Base-by-base conservation (phyloP, 192 early-diverging fungal species). In the Coemansia erecta region DNA sequence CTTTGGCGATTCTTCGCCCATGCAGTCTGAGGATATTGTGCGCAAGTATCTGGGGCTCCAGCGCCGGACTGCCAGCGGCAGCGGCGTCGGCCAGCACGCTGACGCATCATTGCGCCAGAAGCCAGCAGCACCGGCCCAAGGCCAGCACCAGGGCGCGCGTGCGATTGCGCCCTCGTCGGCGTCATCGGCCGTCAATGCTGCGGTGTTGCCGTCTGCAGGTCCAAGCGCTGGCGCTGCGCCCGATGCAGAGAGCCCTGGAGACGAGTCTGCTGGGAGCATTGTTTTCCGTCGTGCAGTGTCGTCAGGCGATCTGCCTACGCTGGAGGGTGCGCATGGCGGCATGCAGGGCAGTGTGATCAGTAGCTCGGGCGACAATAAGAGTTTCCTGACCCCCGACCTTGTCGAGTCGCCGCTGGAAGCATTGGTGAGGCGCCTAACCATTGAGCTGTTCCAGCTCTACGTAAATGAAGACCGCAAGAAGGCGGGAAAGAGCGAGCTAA, bases 331-430 rank as follows among this genome's bases (percentile, higher is more conserved):
- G 55, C 48, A 60, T 8, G 21, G 53, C 4, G 24, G 51, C 8
- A 43, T 51, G 26, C 43, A 55, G 45, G 28, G 45, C 45, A 22
- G 39, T 21, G 42, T 48, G 24, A 24, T 15, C 23, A 40, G 13
- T 43, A 49, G 54, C 5, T 24, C 37, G 23, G 40, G 21, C 28
- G 63, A 60, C 31, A 66, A 61, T 39, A 54, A 43, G 14, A 65
- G 52, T 58, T 68, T 81, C 23, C 54, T 81, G 64, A 65, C 72
- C 22, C 65, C 73, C 6, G 78, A 80, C 39, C 53, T 81, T 54
- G 78, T 81, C 10, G 72, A 75, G 55, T 81, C 78, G 33, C 78
- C 78, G 23, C 65, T 81, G 17, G 78, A 81, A 52, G 78, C 78
- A 33, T 61, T 81, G 23, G 78, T 80, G 49, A 60, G 72, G 28